Evolutionary conservation across 495 filamentous ascomycete genomes (phyloP).

Genomic region (Talaromyces proteolyticus): DNA sequence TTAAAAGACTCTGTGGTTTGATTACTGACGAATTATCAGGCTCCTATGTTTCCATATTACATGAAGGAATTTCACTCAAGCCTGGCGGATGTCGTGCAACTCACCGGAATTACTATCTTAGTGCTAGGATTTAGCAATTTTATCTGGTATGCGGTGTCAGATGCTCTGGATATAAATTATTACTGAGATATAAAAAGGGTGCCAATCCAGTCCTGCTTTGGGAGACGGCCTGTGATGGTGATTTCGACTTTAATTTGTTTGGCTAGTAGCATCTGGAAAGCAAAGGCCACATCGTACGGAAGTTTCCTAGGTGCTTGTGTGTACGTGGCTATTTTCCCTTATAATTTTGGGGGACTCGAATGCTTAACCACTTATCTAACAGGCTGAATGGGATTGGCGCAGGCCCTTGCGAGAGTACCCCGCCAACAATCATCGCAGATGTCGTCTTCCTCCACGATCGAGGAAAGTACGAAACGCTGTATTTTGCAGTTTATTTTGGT

Average conservation of each 20-base stretch:
- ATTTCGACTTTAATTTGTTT: constrained; percentile 51
- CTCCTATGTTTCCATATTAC: constrained; percentile 52
- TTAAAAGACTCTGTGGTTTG: neutral
- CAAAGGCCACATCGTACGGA: constrained; percentile 46
- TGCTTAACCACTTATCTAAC: neutral
- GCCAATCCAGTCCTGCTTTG: constrained; percentile 51
- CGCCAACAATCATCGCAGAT: constrained; percentile 57
- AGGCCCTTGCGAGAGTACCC: constrained; percentile 29
- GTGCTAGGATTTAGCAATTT: constrained; percentile 60
- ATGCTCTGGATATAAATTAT: neutral
- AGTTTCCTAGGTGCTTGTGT: constrained; percentile 57
- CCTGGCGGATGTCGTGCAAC: constrained; percentile 38
- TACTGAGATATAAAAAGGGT: constrained; percentile 29
- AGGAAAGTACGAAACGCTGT: constrained; percentile 59
- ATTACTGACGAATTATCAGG: constrained; percentile 10
- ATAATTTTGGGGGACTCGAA: neutral
- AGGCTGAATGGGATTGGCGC: neutral
- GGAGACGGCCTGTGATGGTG: constrained; percentile 51
- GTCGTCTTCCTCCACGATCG: constrained; percentile 63
- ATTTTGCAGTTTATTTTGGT: constrained; percentile 50
- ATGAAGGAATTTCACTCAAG: constrained; percentile 49
- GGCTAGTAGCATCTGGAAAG: constrained; percentile 53
- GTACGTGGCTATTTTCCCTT: neutral
- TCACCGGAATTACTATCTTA: constrained; percentile 53
- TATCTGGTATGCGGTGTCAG: constrained; percentile 33